phyloP scores from a whole-genome alignment of 2,329 filamentous ascomycete genomes.

The Verruconis gallopava region DNA sequence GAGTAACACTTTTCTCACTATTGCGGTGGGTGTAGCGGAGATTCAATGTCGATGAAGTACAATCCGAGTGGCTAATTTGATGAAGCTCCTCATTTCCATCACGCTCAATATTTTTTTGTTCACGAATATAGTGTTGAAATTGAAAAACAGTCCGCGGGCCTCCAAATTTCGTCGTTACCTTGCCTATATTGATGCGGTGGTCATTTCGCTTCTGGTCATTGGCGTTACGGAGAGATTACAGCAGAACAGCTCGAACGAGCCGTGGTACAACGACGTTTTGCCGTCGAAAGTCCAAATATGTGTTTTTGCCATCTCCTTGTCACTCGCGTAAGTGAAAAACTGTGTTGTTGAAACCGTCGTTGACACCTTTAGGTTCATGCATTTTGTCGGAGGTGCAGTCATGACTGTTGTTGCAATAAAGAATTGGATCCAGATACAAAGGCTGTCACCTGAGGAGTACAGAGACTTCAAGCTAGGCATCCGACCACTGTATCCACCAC shows the following conservation, averaged over 20 bases:
- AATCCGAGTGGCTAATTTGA: not conserved
- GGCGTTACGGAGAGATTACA: not conserved
- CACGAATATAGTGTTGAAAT: not conserved
- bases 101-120: not conserved
- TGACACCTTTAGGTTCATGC: no score
- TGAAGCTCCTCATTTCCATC: not conserved
- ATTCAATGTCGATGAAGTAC: no score
- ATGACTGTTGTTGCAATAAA: constrained; percentile 1
- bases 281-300: no score
- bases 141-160: not conserved
- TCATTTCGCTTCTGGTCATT: not conserved
- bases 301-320: no score
- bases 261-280: no score
- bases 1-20: not conserved
- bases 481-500: not conserved
- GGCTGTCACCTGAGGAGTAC: not conserved
- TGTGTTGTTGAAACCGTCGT: no score
- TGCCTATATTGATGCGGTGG: not conserved
- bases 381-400: not conserved
- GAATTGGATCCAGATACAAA: not conserved
- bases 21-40: no score
- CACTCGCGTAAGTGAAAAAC: no score
- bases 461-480: not conserved
- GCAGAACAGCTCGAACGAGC: no score
- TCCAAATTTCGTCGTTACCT: not conserved